phyloP scores from a whole-genome alignment of 1,284 basidiomycete species.

The Leccinum huronense region DNA sequence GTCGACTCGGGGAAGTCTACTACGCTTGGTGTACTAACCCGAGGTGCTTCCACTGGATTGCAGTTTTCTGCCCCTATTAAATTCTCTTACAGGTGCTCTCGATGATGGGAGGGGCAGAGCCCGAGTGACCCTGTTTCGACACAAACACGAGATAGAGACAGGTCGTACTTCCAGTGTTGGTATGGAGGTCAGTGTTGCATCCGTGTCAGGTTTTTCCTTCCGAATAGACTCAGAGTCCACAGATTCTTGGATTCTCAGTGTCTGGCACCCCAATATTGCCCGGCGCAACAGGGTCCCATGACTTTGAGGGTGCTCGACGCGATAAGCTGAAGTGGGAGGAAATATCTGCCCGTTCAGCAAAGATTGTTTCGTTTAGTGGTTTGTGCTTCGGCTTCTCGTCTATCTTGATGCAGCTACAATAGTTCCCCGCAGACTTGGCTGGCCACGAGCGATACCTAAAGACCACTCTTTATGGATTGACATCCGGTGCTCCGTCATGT shows the following conservation, averaged over 20 bases:
- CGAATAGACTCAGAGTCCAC: constrained; percentile 1
- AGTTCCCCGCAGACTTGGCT: constrained; percentile 64
- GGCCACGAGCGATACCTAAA: constrained; percentile 90
- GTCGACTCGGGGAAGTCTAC: constrained; percentile 95
- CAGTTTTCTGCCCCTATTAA: constrained; percentile 25
- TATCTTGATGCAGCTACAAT: constrained; percentile 1
- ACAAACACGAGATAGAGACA: constrained; percentile 97
- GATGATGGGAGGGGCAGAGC: constrained; percentile 96
- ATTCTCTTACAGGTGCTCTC: constrained; percentile 60
- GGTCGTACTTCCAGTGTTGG: constrained; percentile 94
- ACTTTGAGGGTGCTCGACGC: constrained; percentile 63
- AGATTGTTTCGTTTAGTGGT: constrained; percentile 95
- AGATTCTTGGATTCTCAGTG: constrained; percentile 86
- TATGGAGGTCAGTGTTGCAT: constrained; percentile 71
- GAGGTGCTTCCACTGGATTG: constrained; percentile 45
- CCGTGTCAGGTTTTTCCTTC: constrained; percentile 2
- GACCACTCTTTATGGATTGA: constrained; percentile 94
- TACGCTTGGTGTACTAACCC: constrained; percentile 83
- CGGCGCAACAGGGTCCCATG: constrained; percentile 50
- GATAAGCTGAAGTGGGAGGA: constrained; percentile 96
- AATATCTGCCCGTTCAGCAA: constrained; percentile 87
- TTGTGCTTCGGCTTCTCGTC: constrained; percentile 6
- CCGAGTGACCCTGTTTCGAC: constrained; percentile 89
- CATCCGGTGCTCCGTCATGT: constrained; percentile 92
- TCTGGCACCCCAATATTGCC: constrained; percentile 78